Evolutionary conservation across 2,329 filamentous ascomycete genomes (phyloP), one percentile per base, ranked within the genome.

Genomic region (Byssothecium circinans): DNA sequence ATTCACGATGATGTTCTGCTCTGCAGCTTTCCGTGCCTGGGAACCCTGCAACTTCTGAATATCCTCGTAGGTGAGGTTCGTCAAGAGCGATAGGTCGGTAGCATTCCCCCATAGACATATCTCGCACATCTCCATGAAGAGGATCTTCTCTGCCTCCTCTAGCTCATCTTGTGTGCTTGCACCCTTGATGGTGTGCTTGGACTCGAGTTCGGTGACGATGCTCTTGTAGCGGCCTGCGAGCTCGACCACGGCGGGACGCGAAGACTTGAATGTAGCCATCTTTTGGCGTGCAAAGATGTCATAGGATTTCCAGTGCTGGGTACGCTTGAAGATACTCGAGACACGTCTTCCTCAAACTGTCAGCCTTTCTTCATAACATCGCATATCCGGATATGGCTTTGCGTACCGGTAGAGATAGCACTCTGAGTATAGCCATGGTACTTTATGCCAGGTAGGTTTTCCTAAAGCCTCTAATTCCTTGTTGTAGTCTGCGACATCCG

Each of bases 91-190:
- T 12, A 97, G 78, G 69, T 97, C 94, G 0, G 92, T 97, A 1
- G 92, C 94, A 69, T 97, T 97, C 10, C 92, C 92, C 92, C 92
- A 97, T 2, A 97, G 81, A 68, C 91, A 96, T 60, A 96, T 94
- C 77, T 96, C 90, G 72, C 87, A 91, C 87, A 97, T 95, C 68
- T 97, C 92, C 19, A 80, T 80, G 74, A 97, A 97, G 20, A 96
- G 76, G 0, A 91, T 73, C 65, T 84, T 83, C 67, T 95, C 88
- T 0, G 88, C 85, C 46, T 86, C 82, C 23, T 83, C 80, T 41
- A 84, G 65, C 56, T 84, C 74, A 44, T 77, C 60, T 14, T 75
- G 74, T 2, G 76, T 76, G 34, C 78, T 74, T 1, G 67, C 62
- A n/a, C 64, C 65, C 12, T 69, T 64, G 8, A 70, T 50, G 1